Evolutionary conservation across 2,329 filamentous ascomycete species (phyloP), one percentile per base, ranked within the genome.

Genomic region (Paecilomyces formosus): DNA sequence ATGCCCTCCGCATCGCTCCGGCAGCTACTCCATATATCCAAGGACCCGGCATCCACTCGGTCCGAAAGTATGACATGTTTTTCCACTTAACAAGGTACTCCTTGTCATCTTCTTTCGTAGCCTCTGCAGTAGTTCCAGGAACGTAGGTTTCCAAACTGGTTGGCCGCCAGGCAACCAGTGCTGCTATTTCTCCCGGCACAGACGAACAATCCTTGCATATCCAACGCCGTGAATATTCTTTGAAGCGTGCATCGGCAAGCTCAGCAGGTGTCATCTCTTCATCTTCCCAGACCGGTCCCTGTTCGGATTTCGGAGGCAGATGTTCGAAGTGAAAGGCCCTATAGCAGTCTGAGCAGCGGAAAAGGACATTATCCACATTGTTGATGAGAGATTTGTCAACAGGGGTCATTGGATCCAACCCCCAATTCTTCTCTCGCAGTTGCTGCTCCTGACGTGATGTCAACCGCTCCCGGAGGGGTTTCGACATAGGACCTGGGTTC

Each of bases 1-100:
- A 99, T 0, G 90, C 81, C 9, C 81, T 84, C 15, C 91, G 85
- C 86, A 89, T 95, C 0, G 72, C 59, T 2, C 74, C 66, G 12
- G 82, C 76, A 15, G 84, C 83, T 9, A 88, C 80, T 5, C 92
- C 91, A 79, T 85, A 93, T 0, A 96, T 82, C 94, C 94, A 99
- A 15, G 88, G 82, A 12, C 93, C 94, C 9, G 91, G 85, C 81
- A 91, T 89, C 94, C 95, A 99, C 6, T 80, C 81, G 56, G 89
- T 90, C 63, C 90, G 87, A 62, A 87, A 88, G 68, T 97, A 95
- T 0, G 93, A 96, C 58, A 84, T 81, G 0, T 81, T 79, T 52
- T 88, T 85, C 90, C 92, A 97, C 70, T 94, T 96, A 65, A 99
- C 77, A 2, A 99, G 82, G 68, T 97, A 99, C 65, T 97, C 91